Conservation (phyloP, 148 eudicot genomes). For the Dianthus caryophyllus region DNA sequence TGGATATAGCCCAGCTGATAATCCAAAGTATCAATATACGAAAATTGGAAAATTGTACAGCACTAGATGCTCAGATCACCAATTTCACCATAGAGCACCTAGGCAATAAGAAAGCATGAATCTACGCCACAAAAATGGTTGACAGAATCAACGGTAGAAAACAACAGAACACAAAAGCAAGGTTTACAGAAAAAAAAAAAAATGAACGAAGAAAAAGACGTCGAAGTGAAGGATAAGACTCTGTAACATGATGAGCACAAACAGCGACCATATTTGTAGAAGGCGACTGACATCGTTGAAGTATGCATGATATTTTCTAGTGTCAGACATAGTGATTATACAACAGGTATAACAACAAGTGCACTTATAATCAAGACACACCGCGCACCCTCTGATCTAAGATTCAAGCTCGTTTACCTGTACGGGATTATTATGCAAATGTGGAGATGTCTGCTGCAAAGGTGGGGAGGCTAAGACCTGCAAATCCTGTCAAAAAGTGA, state of each 20-base stretch:
- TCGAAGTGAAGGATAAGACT: too few relatives aligned
- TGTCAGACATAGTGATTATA: too few relatives aligned
- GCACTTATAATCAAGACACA: too few relatives aligned
- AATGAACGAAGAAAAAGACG: not conserved
- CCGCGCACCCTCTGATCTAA: not conserved
- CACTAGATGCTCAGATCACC: not conserved
- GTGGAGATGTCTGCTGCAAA: constrained; percentile 28
- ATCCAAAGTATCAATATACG: not conserved
- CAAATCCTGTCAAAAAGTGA: constrained; percentile 46
- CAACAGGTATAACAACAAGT: too few relatives aligned
- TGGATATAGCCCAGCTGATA: not conserved
- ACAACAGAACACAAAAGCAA: not conserved
- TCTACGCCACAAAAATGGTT: not conserved
- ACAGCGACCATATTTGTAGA: too few relatives aligned
- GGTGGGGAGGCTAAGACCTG: constrained; percentile 57
- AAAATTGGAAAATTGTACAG: not conserved
- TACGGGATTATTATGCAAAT: constrained; percentile 53
- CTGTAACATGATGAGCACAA: too few relatives aligned
- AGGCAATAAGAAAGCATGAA: not conserved
- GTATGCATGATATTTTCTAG: not conserved
- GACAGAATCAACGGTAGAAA: not conserved
- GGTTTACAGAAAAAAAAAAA: not conserved
- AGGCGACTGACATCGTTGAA: not conserved
- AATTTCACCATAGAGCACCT: not conserved
- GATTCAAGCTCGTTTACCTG: constrained; percentile 33